These are phyloP conservation scores for Botrytis elliptica DNA, from an alignment of 2,329 filamentous ascomycete genomes.

Conservation along the genomic window DNA sequence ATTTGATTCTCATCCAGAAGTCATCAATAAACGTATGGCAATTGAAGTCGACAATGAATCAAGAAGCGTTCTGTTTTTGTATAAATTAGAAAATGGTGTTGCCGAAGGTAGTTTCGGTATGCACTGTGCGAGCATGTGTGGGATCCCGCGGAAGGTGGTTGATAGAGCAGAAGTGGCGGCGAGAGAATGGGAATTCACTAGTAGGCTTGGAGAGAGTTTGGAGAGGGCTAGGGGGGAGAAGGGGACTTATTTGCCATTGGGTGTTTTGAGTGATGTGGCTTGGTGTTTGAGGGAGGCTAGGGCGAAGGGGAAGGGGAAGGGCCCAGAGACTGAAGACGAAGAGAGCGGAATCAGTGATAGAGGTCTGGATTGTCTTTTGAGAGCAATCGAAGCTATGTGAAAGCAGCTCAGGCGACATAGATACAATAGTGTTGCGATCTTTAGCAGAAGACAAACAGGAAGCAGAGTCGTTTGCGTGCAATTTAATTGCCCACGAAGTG, in stretches of 20 bases:
- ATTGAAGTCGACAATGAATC: slow-evolving; percentile 87
- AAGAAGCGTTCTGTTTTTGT: slow-evolving; percentile 90
- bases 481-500: slow-evolving; percentile 10
- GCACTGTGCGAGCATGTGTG: slow-evolving; percentile 98
- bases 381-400: slow-evolving; percentile 58
- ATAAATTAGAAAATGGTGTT: slow-evolving; percentile 88
- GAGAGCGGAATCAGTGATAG: slow-evolving; percentile 48
- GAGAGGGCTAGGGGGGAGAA: slow-evolving; percentile 54
- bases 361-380: slow-evolving; percentile 58
- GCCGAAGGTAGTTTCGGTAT: slow-evolving; percentile 97
- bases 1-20: slow-evolving; percentile 86
- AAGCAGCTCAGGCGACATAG: not conserved
- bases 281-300: slow-evolving; percentile 63
- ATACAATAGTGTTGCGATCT: not conserved
- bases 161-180: slow-evolving; percentile 85
- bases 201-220: slow-evolving; percentile 74
- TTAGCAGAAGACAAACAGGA: not conserved
- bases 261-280: slow-evolving; percentile 83
- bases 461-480: not conserved
- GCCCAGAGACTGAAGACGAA: slow-evolving; percentile 38
- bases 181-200: slow-evolving; percentile 92
- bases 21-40: slow-evolving; percentile 83
- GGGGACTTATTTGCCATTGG: slow-evolving; percentile 79
- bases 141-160: slow-evolving; percentile 80
- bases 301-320: slow-evolving; percentile 43